Base-by-base conservation (phyloP, 2,329 filamentous ascomycete species). In the Apiospora koreana region DNA sequence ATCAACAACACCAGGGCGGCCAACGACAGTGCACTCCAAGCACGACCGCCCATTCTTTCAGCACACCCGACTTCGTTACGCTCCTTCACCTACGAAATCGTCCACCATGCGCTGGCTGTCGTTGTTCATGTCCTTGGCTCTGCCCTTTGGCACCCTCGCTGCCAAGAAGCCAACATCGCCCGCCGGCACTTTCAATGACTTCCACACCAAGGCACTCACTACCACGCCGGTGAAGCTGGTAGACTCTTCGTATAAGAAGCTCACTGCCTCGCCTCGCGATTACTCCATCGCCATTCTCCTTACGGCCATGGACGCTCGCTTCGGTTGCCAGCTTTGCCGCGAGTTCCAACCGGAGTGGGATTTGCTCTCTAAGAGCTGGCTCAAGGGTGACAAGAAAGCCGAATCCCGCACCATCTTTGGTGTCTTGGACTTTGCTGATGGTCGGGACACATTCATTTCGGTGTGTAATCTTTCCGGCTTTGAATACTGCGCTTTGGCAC, bases 291-390 rank as follows among this genome's bases (percentile, higher is more conserved):
- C 91, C 2, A 88, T 99, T 3, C 88, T 99, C 18, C 85, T 99
- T 74, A 99, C 96, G 1, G 96, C 96, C 46, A 83, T 95, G 77
- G 95, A 97, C 74, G 78, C 90, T 42, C 89, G 94, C 71, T 98
- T 93, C 79, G 93, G 93, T 71, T 99, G 96, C 80, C 86, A 91
- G 74, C 86, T 98, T 66, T 99, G 96, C 81, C 88, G 90, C 68
- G 94, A 97, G 68, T 97, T 99, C 81, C 93, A 97, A 80, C 92
- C 95, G 1, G 96, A 99, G 83, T 99, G 94, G 93, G 93, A 97
- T 69, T 82, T 98, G 69, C 83, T 99, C 69, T 89, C 89, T 69
- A 93, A 90, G 81, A 96, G 93, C 82, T 99, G 96, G 96, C 86
- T 87, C 72, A 94, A 93, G 80, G 94, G 93, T 9, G 93, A 97